Evolutionary conservation across 225 moss, liverwort and hornwort genomes (phyloP).

Genomic region (Climacium dendroides): DNA sequence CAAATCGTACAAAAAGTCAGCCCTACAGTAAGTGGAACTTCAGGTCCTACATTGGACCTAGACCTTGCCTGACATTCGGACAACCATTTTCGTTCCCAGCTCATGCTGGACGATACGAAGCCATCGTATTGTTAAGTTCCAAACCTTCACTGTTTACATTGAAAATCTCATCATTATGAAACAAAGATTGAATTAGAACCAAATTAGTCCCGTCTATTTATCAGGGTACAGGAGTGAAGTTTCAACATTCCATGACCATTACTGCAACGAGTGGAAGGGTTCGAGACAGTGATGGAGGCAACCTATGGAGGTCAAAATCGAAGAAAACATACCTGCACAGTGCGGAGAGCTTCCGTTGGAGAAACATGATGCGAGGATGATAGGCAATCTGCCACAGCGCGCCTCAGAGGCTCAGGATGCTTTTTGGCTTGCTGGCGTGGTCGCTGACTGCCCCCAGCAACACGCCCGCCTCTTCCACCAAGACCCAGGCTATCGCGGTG

Average conservation of each 20-base stretch:
- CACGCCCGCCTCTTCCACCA: slow-evolving; percentile 10
- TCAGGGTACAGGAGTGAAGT: neutral
- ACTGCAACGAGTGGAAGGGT: neutral
- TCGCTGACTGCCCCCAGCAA: slow-evolving; percentile 38
- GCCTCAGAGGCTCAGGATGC: slow-evolving; percentile 90
- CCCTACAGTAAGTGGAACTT: neutral
- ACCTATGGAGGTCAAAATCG: neutral
- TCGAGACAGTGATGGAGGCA: neutral
- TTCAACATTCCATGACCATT: neutral
- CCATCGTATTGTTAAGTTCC: neutral
- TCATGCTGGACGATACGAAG: neutral
- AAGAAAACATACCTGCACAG: slow-evolving; percentile 56
- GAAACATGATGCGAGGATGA: slow-evolving; percentile 78
- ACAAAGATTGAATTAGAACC: neutral
- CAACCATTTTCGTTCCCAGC: neutral
- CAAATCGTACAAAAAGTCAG: neutral
- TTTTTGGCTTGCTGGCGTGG: slow-evolving; percentile 78
- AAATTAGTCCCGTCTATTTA: neutral
- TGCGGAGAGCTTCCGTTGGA: slow-evolving; percentile 92
- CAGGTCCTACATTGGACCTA: neutral
- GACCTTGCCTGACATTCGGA: neutral
- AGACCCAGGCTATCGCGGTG: slow-evolving; percentile 15
- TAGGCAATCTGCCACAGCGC: slow-evolving; percentile 88
- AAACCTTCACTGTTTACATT: neutral
- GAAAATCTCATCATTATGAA: neutral